Evolutionary conservation across 768 basidiomycete genomes (phyloP), one percentile per base, ranked within the genome.

Genomic region (Tylopilus vinaceipallidus): DNA sequence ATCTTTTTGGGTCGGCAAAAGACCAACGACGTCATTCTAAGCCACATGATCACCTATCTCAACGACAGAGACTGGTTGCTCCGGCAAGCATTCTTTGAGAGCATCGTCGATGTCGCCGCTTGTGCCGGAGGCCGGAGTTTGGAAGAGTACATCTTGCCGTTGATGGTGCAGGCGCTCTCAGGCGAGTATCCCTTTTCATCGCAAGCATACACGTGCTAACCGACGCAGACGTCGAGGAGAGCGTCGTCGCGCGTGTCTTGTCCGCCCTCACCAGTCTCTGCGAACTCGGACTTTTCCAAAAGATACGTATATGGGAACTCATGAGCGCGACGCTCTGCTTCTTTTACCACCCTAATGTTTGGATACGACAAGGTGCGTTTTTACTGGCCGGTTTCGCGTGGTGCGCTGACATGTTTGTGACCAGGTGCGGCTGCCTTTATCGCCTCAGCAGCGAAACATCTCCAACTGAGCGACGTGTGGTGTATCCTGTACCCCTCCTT

Each of bases 291-390:
- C 70, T 98, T 3, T 90, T 98, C 69, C 85, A 88, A 67, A 93
- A 92, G 69, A 90, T 91, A 83, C 81, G 89, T n/a, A 84, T 97
- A 50, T 98, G 97, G 95, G 97, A 98, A 58, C 75, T 98, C 30
- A 91, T 95, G 83, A 88, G 87, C 45, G 84, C 86, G 0, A 86
- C 87, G 0, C 71, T 93, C 26, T 90, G 90, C 1, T 95, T 98
- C 67, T 71, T 98, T 43, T 95, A 91, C 57, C 97, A 99, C 66
- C 95, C 97, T 0, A 95, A 97, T 64, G 71, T 84, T 19, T 98
- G 95, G 95, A 91, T 98, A 66, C 78, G 94, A 49, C 91, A 98
- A 78, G 90, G 95, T 86, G 24, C n/a, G 68, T 57, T 6, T 5
- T 22, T 35, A 34, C 17, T 3, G 39, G 33, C 12, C 3, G 7